Evolutionary conservation across 805 yeast genomes (phyloP).

Genomic region (Suhomyces sp.): DNA sequence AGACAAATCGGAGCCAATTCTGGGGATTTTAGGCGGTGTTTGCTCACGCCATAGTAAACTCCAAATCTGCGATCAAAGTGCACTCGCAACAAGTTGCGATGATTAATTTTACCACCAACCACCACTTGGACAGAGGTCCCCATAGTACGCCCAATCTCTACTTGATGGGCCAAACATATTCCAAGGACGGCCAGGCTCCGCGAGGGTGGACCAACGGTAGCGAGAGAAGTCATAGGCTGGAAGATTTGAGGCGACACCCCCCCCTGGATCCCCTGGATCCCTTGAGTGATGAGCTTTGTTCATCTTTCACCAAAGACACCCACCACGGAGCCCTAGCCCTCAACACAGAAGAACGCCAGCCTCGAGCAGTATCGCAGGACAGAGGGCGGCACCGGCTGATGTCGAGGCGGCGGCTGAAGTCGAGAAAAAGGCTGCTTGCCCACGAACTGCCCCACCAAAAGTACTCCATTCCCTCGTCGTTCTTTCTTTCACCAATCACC

Average conservation of each 20-base stretch:
- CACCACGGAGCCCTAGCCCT: not conserved
- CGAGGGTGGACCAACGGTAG: too few relatives aligned
- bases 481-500: slow-evolving; percentile 11
- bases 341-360: slow-evolving; percentile 1
- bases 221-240: too few relatives aligned
- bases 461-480: slow-evolving; percentile 7
- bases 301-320: not conserved
- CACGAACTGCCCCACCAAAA: slow-evolving; percentile 5
- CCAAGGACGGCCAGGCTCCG: slow-evolving; percentile 1
- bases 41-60: too few relatives aligned
- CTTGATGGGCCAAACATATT: slow-evolving; percentile 8
- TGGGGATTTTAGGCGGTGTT: too few relatives aligned
- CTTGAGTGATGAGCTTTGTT: not conserved
- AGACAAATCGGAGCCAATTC: too few relatives aligned
- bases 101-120: slow-evolving; percentile 2
- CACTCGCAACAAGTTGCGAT: slow-evolving; percentile 2
- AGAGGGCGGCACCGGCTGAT: too few relatives aligned
- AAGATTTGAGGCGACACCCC: not conserved
- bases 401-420: slow-evolving; percentile 1
- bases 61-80: too few relatives aligned
- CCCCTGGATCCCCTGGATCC: not conserved
- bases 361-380: not conserved
- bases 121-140: not conserved
- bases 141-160: slow-evolving; percentile 8
- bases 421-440: slow-evolving; percentile 5